Base-by-base conservation (phyloP, 441 rosid species). In the Erodium moschatum region DNA sequence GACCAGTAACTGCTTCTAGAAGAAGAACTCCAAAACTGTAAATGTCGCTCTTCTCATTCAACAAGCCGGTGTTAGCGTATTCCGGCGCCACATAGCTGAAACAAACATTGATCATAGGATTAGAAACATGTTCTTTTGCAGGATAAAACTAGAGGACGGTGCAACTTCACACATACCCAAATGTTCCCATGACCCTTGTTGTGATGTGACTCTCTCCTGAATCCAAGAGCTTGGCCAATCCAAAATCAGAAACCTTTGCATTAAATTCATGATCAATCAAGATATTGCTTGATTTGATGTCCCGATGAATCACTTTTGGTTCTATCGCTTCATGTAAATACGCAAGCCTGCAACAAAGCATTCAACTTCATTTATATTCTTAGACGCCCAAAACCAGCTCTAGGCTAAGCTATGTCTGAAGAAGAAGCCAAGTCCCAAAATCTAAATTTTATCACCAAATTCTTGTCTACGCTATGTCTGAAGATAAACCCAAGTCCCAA, bases 161-260 rank as follows among this genome's bases (percentile, higher is more conserved):
- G 12, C 0, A 50, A 50, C 27, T 64, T 62, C 50, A 19, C 56
- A 56, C 81, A 75, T 67, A 86, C 97, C 98, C 98, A 67, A 91
- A 94, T 69, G 99, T 94, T 81, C 99, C 99, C 99, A 94, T 91
- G 52, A 91, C 97, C 72, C 97, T 80, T 70, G 99, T 94, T 3
- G 97, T 89, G 68, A 94, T 96, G 81, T 94, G 96, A 78, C 91
- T 94, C 83, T 86, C 89, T 74, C 97, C 99, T 62, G 91, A 88
- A 73, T 96, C 97, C 67, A 94, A 86, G 77, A 94, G 78, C 89
- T 94, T 94, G 46, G 99, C 97, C 56, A 94, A 77, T 46, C 99
- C 99, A 81, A 94, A 91, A 82, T 94, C 99, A 65, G 97, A 91
- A 74, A 94, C 85, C 77, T 94, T 94, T 66, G 99, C 86, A 46